Evolutionary conservation across 2,329 filamentous ascomycete genomes (phyloP), one percentile per base, ranked within the genome.

Genomic region (Verticillium albo-atrum): DNA sequence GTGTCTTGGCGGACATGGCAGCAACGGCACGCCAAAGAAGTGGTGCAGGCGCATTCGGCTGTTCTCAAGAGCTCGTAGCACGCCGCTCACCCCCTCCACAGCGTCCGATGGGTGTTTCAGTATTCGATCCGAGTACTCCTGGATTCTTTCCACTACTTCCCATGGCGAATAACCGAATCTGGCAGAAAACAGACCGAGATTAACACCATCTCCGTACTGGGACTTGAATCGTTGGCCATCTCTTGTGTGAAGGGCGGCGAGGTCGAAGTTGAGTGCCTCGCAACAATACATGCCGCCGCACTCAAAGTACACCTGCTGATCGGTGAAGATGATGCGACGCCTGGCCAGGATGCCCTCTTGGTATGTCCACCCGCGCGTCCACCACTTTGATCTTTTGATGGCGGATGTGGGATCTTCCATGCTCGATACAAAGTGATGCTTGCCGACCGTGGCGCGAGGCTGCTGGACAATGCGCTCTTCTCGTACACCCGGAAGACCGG

Each of bases 251-350:
- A 55, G 3, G 55, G 60, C 59, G 25, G 73, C 68, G 53, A 74
- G 68, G 50, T 73, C 71, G n/a, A 68, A 65, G 7, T 68, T 63
- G 0, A 75, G 61, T 71, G n/a, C 70, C 54, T 75, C 73, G 0
- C 70, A 70, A 57, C 72, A 75, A 6, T 70, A 67, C 73, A 75
- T 74, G 54, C 71, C 72, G 27, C 66, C 72, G 32, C 74, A 76
- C 28, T 76, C 71, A 66, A 72, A 76, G 58, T 75, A 75, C 66
- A 73, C 73, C 58, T 76, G 72, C 35, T 72, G 64, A 14, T 73
- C 68, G 3, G 74, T 76, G 30, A 76, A 76, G 32, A 76, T 66
- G 10, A 76, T 69, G 3, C 73, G 68, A 9, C 74, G 70, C 7
- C 72, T 65, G 4, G 73, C 69, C 2, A 75, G 62, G 1, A 75